These are phyloP conservation scores for Trichoderma simmonsii DNA, from an alignment of 2,329 filamentous ascomycete species.

Conservation along the genomic window DNA sequence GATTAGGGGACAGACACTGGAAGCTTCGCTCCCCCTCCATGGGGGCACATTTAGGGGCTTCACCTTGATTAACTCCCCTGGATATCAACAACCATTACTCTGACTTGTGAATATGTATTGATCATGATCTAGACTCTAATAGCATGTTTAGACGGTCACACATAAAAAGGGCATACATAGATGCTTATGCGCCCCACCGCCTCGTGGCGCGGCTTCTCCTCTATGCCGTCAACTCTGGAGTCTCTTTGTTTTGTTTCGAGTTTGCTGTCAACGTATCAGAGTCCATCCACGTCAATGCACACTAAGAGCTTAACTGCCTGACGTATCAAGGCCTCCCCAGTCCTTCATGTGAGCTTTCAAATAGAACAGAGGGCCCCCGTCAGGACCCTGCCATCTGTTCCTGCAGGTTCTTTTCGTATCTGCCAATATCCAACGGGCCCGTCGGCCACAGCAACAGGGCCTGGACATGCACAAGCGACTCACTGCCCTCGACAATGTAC, in stretches of 20 bases:
- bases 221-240: neutral
- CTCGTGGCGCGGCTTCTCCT: neutral
- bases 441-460: slow-evolving; percentile 76
- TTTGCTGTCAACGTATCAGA: neutral
- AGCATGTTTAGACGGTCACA: no score
- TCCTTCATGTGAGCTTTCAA: neutral
- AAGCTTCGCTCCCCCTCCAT: neutral
- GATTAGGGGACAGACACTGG: neutral
- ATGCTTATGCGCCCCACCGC: neutral
- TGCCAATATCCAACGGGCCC: slow-evolving; percentile 65
- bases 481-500: slow-evolving; percentile 54
- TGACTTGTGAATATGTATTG: neutral
- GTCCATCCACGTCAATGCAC: neutral
- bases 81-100: neutral
- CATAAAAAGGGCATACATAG: neutral
- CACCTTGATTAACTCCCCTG: neutral
- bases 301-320: neutral
- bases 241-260: neutral
- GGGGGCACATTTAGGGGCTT: neutral
- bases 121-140: neutral
- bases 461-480: slow-evolving; percentile 55
- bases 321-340: neutral
- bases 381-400: slow-evolving; percentile 27
- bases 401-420: slow-evolving; percentile 63
- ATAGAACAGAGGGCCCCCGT: neutral